phyloP scores from a whole-genome alignment of 1,284 basidiomycete species.

The Stereum hirsutum region DNA sequence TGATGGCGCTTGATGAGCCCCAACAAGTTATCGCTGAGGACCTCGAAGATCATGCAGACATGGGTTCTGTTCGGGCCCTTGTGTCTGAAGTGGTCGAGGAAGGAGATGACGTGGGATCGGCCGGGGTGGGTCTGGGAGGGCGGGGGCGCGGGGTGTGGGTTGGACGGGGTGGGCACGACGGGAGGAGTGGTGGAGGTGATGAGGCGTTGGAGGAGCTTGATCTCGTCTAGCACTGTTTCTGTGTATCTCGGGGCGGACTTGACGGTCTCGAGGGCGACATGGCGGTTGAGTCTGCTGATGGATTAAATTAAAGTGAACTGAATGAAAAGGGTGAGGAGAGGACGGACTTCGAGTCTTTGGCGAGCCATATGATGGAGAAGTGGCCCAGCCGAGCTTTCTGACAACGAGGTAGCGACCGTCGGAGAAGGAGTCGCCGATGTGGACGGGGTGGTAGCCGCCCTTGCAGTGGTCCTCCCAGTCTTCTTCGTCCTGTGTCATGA shows the following conservation, averaged over 20 bases:
- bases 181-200: slow-evolving; percentile 80
- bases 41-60: slow-evolving; percentile 99
- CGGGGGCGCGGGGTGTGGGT: slow-evolving; percentile 53
- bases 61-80: slow-evolving; percentile 95
- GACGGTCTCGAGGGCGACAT: slow-evolving; percentile 98
- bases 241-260: slow-evolving; percentile 97
- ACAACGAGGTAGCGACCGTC: slow-evolving; percentile 87
- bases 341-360: slow-evolving; percentile 77
- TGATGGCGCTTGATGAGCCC: slow-evolving; percentile 96
- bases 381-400: slow-evolving; percentile 96
- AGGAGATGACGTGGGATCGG: slow-evolving; percentile 84
- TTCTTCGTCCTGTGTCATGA: slow-evolving; percentile 75
- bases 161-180: slow-evolving; percentile 36
- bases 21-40: slow-evolving; percentile 93
- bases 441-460: slow-evolving; percentile 92
- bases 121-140: slow-evolving; percentile 66
- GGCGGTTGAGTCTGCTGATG: slow-evolving; percentile 79
- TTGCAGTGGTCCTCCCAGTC: slow-evolving; percentile 85
- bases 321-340: slow-evolving; percentile 2
- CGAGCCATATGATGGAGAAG: slow-evolving; percentile 93
- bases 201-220: slow-evolving; percentile 93
- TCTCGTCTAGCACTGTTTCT: slow-evolving; percentile 97
- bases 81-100: slow-evolving; percentile 96
- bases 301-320: slow-evolving; percentile 2
- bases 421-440: slow-evolving; percentile 90